phyloP scores from a whole-genome alignment of 108 stramenopile species.

The Pseudonitzschia pungens region DNA sequence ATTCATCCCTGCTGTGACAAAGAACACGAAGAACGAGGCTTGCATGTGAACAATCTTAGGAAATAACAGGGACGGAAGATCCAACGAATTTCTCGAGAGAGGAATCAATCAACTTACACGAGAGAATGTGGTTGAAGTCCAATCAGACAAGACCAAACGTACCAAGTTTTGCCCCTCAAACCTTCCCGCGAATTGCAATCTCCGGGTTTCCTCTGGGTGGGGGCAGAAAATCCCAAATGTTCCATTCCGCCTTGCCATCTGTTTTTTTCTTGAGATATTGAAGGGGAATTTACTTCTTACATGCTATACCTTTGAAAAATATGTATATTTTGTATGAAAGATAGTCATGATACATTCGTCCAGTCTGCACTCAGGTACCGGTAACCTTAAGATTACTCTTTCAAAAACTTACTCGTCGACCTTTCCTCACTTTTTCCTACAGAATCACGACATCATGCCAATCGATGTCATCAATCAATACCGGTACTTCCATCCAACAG shows the following conservation, averaged over 20 bases:
- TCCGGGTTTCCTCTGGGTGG: not conserved
- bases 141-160: not conserved
- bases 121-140: not conserved
- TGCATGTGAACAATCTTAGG: not conserved
- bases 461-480: no score
- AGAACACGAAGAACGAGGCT: not conserved
- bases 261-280: conserved; percentile 1
- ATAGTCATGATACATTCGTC: no score
- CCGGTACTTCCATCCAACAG: no score
- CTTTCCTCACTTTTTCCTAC: no score
- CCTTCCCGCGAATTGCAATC: not conserved
- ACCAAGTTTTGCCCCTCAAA: not conserved
- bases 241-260: not conserved
- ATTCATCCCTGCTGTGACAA: not conserved
- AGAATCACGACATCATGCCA: no score
- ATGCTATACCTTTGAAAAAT: no score
- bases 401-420: no score
- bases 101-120: not conserved
- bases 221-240: not conserved
- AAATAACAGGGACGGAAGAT: not conserved
- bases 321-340: no score
- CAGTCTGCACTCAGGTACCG: no score
- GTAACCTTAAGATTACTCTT: no score
- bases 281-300: no score
- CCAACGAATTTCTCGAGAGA: not conserved